These are phyloP conservation scores for Camellia japonica DNA, from an alignment of 148 eudicot species.

Conservation along the genomic window DNA sequence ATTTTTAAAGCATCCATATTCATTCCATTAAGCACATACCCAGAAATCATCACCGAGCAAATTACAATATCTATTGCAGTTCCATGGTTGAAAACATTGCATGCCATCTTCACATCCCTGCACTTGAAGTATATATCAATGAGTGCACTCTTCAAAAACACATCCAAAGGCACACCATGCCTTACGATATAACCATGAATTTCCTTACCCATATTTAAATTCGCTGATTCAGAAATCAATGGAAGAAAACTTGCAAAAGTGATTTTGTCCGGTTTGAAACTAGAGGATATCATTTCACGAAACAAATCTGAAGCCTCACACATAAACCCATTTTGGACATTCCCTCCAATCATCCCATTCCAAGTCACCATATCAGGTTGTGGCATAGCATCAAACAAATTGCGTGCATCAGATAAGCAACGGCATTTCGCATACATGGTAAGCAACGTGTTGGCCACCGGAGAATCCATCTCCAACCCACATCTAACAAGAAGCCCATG, in stretches of 20 bases:
- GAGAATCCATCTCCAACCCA: conserved; percentile 22
- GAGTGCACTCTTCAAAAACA: conserved; percentile 33
- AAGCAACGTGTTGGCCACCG: conserved; percentile 21
- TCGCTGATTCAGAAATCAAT: background rate
- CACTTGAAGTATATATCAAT: conserved; percentile 35
- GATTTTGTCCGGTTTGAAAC: conserved; percentile 24
- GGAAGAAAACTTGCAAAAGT: conserved; percentile 24
- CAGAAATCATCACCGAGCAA: conserved; percentile 28
- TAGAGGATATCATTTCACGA: conserved; percentile 18
- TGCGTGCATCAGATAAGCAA: conserved; percentile 26
- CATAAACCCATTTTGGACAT: conserved; percentile 25
- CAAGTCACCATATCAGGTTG: conserved; percentile 19
- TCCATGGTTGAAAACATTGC: too few relatives aligned
- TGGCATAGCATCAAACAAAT: conserved; percentile 24
- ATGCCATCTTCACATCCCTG: conserved; percentile 14
- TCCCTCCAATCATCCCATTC: conserved; percentile 38
- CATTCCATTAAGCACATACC: conserved; percentile 30
- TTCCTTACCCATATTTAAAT: conserved; percentile 19
- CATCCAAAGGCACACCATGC: conserved; percentile 20
- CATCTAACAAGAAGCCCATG: conserved; percentile 22
- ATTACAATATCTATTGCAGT: too few relatives aligned
- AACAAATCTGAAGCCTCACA: conserved; percentile 24
- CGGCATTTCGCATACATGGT: conserved; percentile 30
- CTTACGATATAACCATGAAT: conserved; percentile 26
- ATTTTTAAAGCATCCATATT: too few relatives aligned